Base-by-base conservation (phyloP, 2,329 filamentous ascomycete species). In the Chrysoporthe deuterocubensis region DNA sequence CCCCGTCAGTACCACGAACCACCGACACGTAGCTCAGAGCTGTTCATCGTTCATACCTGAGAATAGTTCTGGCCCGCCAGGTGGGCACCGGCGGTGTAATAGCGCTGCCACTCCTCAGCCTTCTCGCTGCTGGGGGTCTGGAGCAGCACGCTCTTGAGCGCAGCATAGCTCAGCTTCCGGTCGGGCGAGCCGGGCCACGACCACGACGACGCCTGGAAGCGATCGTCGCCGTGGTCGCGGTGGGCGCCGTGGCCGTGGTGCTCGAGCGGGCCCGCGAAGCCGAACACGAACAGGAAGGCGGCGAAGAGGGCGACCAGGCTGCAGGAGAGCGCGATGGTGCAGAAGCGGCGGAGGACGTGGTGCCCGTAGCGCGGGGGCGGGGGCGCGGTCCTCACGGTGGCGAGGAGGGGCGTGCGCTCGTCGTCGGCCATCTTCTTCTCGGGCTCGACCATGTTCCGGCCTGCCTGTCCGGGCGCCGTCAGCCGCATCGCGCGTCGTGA, bases 21-120 rank as follows among this genome's bases (percentile, higher is more conserved):
- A 2, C 44, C 8, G 44, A 48, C 18, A 54, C 9, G 16, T 52
- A 13, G 13, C 13, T 2, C 21, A 16, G 13, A 9, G 13, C 18
- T 21, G 9, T 11, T 52, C n/a, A 1, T 52, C 50, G 13, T 68
- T 77, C 26, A 26, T 26, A 83, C 85, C 80, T 93, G 91, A 62
- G 90, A 93, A 69, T 89, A 84, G 76, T 95, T 96, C 80, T 90
- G 89, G 26, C 92, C 92, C 0, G 90, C 91, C 61, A 95, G 79
- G 78, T 95, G 92, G 21, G 90, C 85, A 0, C 92, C 92, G 0
- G 89, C 82, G 0, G 92, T 92, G 74, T 95, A 95, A 77, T 94
- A 95, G 70, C 82, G 83, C 77, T 89, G 92, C 91, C 91, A 94
- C 79, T 93, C 88, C 71, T 86, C 83, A 9, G 86, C 86, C 71